phyloP scores from a whole-genome alignment of 164 flowering plant genomes.

The Nymphaea colorata region DNA sequence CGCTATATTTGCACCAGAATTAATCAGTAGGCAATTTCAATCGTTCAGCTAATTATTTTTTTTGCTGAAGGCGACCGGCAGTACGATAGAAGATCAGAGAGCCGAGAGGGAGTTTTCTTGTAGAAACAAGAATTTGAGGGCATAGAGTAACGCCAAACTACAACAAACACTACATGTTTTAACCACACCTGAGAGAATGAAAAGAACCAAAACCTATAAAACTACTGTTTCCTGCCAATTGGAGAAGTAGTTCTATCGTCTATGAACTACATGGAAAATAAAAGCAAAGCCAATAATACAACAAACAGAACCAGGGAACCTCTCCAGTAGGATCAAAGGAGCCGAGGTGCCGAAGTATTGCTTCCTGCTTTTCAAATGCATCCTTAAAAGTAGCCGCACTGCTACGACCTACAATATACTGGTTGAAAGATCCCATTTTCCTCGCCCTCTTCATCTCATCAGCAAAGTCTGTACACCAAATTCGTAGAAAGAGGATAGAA shows the following conservation, averaged over 20 bases:
- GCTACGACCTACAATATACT: constrained; percentile 72
- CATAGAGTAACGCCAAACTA: no score
- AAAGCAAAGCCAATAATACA: not conserved
- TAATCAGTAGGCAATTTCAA: no score
- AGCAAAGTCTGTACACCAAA: constrained; percentile 46
- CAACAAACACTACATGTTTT: not conserved
- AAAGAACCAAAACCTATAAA: not conserved
- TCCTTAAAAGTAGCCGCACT: constrained; percentile 72
- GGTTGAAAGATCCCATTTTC: constrained; percentile 50
- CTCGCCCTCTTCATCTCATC: constrained; percentile 65
- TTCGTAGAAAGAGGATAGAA: not conserved
- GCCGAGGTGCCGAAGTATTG: constrained; percentile 68
- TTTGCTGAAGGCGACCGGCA: no score
- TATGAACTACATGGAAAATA: not conserved
- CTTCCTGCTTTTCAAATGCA: constrained; percentile 87
- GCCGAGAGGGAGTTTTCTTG: no score
- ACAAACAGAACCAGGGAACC: constrained; percentile 20
- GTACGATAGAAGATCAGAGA: no score
- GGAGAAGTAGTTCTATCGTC: not conserved
- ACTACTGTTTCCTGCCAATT: not conserved
- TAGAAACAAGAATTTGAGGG: no score
- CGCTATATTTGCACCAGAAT: no score
- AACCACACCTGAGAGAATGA: not conserved
- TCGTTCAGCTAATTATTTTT: no score
- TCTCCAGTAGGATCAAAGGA: constrained; percentile 72